These are phyloP conservation scores for Hypoxylon sp. DNA, from an alignment of 2,329 filamentous ascomycete species.

Conservation along the genomic window DNA sequence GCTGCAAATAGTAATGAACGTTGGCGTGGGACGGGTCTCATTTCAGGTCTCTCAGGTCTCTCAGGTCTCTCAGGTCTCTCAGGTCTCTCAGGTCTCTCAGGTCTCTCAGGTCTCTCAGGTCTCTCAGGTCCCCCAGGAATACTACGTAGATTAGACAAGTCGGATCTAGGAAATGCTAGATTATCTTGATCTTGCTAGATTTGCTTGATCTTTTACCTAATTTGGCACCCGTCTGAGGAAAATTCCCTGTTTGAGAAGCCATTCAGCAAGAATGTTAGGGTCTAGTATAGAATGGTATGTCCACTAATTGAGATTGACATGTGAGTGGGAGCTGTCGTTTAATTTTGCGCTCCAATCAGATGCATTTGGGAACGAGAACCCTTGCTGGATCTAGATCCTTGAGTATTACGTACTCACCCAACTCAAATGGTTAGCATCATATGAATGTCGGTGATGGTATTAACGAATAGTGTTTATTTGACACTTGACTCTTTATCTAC, in stretches of 20 bases:
- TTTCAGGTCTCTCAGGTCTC: too few relatives aligned
- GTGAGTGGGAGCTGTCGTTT: not conserved
- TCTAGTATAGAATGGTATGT: not conserved
- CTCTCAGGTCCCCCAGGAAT: not conserved
- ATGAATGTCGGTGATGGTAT: not conserved
- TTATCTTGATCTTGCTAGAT: constrained; percentile 16
- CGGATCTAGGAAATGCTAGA: constrained; percentile 12
- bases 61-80: too few relatives aligned
- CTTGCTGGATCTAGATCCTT: not conserved
- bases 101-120: too few relatives aligned
- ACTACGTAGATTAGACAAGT: constrained; percentile 1
- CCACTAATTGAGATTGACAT: not conserved
- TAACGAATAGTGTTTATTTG: not conserved
- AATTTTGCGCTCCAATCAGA: constrained; percentile 8
- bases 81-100: not conserved
- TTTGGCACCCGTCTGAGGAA: not conserved
- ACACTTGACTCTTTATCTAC: not conserved
- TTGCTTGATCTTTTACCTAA: not conserved
- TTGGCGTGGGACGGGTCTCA: not conserved
- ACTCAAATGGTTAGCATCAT: not conserved
- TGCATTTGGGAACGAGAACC: not conserved
- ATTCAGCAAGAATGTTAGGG: not conserved
- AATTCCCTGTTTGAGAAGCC: constrained; percentile 9
- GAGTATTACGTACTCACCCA: too few relatives aligned
- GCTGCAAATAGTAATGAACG: not conserved